phyloP scores from a whole-genome alignment of 1,139 yeast species.

The Pichia sp. region DNA sequence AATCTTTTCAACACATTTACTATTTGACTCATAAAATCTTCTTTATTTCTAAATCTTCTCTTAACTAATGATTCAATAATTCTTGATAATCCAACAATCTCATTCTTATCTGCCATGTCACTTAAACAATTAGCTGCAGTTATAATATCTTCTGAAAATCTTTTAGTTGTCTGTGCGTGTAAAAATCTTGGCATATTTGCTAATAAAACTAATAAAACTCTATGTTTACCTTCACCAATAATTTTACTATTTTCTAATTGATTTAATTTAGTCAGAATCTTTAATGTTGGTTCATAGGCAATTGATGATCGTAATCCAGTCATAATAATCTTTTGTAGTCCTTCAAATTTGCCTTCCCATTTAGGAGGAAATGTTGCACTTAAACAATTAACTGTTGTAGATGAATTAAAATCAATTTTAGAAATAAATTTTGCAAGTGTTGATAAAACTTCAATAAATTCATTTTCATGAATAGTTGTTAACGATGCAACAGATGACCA shows the following conservation, averaged over 20 bases:
- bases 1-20: slow-evolving; percentile 58
- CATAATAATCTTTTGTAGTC: slow-evolving; percentile 71
- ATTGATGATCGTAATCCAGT: slow-evolving; percentile 78
- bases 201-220: slow-evolving; percentile 66
- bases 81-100: slow-evolving; percentile 58
- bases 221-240: slow-evolving; percentile 64
- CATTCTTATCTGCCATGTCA: slow-evolving; percentile 52
- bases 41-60: slow-evolving; percentile 76
- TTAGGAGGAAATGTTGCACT: slow-evolving; percentile 86
- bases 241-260: slow-evolving; percentile 66
- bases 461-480: slow-evolving; percentile 87
- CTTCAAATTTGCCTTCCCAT: slow-evolving; percentile 94
- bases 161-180: slow-evolving; percentile 63
- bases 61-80: slow-evolving; percentile 73
- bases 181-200: slow-evolving; percentile 80
- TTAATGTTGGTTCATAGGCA: slow-evolving; percentile 73
- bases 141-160: slow-evolving; percentile 45
- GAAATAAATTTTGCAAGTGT: slow-evolving; percentile 77
- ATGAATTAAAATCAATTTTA: slow-evolving; percentile 80
- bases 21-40: slow-evolving; percentile 80
- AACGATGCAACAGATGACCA: slow-evolving; percentile 96
- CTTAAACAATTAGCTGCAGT: slow-evolving; percentile 57
- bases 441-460: slow-evolving; percentile 80
- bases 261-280: slow-evolving; percentile 67
- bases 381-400: slow-evolving; percentile 77